phyloP scores from a whole-genome alignment of 2,329 filamentous ascomycete species.

The Penicillium digitatum region DNA sequence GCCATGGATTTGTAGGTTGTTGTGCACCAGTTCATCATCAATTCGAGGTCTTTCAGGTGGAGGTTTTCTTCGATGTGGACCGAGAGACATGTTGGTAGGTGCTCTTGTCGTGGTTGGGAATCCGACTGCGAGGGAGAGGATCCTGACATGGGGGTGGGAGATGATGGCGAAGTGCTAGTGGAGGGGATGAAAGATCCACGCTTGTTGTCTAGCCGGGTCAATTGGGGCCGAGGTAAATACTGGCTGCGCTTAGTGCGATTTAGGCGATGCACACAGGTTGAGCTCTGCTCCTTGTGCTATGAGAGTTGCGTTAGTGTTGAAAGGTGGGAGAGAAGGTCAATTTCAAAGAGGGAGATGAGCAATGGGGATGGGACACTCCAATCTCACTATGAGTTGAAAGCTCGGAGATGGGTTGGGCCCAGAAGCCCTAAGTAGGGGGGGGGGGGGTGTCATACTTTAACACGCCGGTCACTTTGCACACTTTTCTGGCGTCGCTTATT shows the following conservation, averaged over 20 bases:
- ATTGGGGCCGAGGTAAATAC: conserved; percentile 12
- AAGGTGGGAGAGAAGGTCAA: background rate
- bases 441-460: conserved; percentile 3
- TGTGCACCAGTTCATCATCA: conserved; percentile 37
- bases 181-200: conserved; percentile 7
- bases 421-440: background rate
- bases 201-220: conserved; percentile 17
- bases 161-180: background rate
- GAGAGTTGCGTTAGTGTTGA: background rate
- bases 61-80: conserved; percentile 12
- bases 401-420: background rate
- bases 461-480: conserved; percentile 5
- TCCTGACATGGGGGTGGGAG: background rate
- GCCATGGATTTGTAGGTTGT: conserved; percentile 33
- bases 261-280: conserved; percentile 7
- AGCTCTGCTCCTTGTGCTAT: conserved; percentile 2
- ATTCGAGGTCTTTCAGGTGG: conserved; percentile 31
- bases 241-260: conserved; percentile 15
- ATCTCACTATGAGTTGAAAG: background rate
- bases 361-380: background rate
- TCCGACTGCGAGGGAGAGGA: background rate
- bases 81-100: background rate
- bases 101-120: background rate
- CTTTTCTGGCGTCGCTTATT: conserved; percentile 3
- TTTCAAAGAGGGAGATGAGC: background rate